Base-by-base conservation (phyloP, 768 basidiomycete genomes). In the Gymnopilus dilepis region DNA sequence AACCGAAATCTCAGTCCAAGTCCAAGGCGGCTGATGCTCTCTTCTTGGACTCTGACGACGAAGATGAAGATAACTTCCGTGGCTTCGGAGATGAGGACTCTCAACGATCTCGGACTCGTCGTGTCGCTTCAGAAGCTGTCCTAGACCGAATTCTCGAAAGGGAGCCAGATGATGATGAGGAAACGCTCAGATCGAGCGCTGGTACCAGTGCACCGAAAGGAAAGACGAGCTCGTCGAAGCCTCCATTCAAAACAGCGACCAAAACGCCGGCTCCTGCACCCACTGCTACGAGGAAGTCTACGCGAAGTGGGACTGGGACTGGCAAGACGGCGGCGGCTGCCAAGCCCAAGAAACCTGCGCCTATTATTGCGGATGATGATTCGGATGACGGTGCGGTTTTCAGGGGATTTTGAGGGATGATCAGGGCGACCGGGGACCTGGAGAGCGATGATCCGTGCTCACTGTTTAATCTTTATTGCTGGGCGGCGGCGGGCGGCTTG, bases 321-420 rank as follows among this genome's bases (percentile, higher is more conserved):
- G 59, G 71, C 11, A 75, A 64, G 52, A 53, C 56, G 26, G 24
- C 60, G 50, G 19, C 26, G 7, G 17, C 19, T 9, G 15, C 40
- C 15, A 28, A 13, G 4, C 26, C 28, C 15, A 78, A 73, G 71
- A 78, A 72, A 48, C 62, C 71, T 15, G 69, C 72, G 1, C 75
- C 78, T 31, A 72, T 81, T 11, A 72, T 86, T 34, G 74, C 80
- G 3, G 86, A 86, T 58, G 88, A 90, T 67, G 89, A 89, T 70
- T 89, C 87, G 9, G 90, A 91, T 67, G 86, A 91, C 59, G 89
- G 81, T 6, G 83, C 81, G 28, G 84, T 85, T n/a, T 91, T 91
- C 76, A 84, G 83, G 64, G 89, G 89, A 6, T 89, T 89, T 65
- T 73, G 70, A 65, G 76, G 67, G 52, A 70, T 50, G 76, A 72